Base-by-base conservation (phyloP, 768 basidiomycete genomes). In the Stropharia rugosoannulata region DNA sequence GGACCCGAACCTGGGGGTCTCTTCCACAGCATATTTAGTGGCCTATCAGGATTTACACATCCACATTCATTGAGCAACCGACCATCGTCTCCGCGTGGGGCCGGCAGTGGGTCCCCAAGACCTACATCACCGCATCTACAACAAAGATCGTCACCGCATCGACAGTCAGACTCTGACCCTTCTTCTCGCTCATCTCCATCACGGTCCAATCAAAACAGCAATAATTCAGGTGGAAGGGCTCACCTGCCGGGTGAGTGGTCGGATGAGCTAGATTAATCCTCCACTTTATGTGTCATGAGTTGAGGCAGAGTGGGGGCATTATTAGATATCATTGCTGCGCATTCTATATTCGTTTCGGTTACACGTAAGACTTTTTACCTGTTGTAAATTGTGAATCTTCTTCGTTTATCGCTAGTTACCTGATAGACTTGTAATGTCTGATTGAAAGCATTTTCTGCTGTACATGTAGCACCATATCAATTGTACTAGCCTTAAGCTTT, bases 191-290 rank as follows among this genome's bases (percentile, higher is more conserved):
- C 58, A 42, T 54, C 62, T 48, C 36, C 59, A 49, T 53, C 62
- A 50, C 50, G 51, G 36, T 56, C 61, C 7, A 54, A 54, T 18
- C 18, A 42, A n/a, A 54, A 35, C 41, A 37, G 25, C 8, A 38
- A 40, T 16, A 44, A 54, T 15, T 44, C 51, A n/a, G 60, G 62
- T 35, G 63, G 62, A 16, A 62, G 62, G 38, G 55, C 57, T 44
- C 63, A 74, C 54, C 53, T 78, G 18, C 79, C 79, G 2, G 79
- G 79, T 18, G 63, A 73, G 42, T 80, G 79, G 79, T 64, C 67
- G 37, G 76, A 78, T 13, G 75, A 76, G 44, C 66, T 75, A 41
- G 76, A 78, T 64, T 78, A 59, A 47, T 49, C 16, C 8, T 16
- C 16, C 2, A 43, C 10, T 43, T 9, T 43, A n/a, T 9, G n/a